These are phyloP conservation scores for Chaetomium sp. DNA, from an alignment of 2,329 filamentous ascomycete species.

Conservation along the genomic window DNA sequence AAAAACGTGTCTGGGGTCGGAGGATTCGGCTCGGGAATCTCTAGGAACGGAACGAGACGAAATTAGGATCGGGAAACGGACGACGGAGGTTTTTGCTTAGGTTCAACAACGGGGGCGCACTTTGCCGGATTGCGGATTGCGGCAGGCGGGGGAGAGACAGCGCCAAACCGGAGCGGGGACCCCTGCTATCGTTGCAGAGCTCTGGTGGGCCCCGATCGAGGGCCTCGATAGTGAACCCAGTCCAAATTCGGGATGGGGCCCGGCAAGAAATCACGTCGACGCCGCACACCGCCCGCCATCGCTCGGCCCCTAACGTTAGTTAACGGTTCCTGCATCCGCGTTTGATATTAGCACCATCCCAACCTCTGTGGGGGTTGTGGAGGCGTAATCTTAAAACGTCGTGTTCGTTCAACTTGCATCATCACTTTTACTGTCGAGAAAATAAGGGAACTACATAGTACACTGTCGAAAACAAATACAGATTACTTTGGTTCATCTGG, in stretches of 20 bases:
- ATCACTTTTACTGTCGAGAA: background rate
- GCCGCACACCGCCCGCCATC: conserved; percentile 2
- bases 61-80: background rate
- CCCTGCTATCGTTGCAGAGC: conserved; percentile 14
- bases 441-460: background rate
- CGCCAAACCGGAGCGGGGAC: conserved; percentile 29
- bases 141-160: conserved; percentile 15
- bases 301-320: background rate
- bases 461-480: background rate
- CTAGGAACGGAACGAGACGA: conserved; percentile 3
- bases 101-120: conserved; percentile 5
- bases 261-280: background rate
- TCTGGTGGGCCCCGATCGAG: conserved; percentile 1
- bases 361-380: background rate
- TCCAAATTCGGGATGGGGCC: background rate
- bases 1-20: background rate
- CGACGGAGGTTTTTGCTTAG: conserved; percentile 2
- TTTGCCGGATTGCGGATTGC: conserved; percentile 16
- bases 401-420: background rate
- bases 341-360: background rate
- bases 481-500: background rate
- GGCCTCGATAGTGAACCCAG: background rate
- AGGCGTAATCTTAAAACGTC: background rate
- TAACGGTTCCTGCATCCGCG: background rate
- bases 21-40: background rate